phyloP scores from a whole-genome alignment of 768 basidiomycete species.

The Mycena olivaceomarginata region DNA sequence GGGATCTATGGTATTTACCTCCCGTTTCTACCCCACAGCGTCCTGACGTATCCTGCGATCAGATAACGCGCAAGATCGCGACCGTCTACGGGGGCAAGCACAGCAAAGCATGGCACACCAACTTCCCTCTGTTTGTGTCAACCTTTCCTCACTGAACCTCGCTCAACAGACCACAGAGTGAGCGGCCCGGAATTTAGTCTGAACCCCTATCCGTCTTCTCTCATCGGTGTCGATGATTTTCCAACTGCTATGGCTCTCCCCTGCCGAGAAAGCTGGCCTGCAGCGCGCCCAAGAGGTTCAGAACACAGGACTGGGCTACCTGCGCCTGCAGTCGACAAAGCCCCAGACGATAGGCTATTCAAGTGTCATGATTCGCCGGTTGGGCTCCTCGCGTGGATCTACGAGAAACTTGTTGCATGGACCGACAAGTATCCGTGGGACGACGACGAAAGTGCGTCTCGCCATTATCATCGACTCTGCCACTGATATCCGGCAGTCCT shows the following conservation, averaged over 20 bases:
- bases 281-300: slow-evolving; percentile 37
- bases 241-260: slow-evolving; percentile 17
- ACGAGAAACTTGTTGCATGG: slow-evolving; percentile 50
- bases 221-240: background rate
- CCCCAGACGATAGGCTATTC: slow-evolving; percentile 64
- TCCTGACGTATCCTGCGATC: background rate
- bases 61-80: slow-evolving; percentile 61
- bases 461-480: background rate
- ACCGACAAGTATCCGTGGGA: slow-evolving; percentile 66
- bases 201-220: slow-evolving; percentile 29
- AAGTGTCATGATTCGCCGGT: slow-evolving; percentile 66
- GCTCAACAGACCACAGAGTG: too few relatives aligned
- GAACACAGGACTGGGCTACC: slow-evolving; percentile 53
- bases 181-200: slow-evolving; percentile 4
- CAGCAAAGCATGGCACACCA: slow-evolving; percentile 69
- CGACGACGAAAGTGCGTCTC: slow-evolving; percentile 61
- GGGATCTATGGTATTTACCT: slow-evolving; percentile 58
- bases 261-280: slow-evolving; percentile 50
- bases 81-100: slow-evolving; percentile 59
- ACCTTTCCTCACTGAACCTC: too few relatives aligned
- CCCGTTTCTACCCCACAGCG: background rate
- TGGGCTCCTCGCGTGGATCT: slow-evolving; percentile 63
- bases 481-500: slow-evolving; percentile 60
- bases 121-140: slow-evolving; percentile 55
- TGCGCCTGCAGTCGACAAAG: slow-evolving; percentile 52